Evolutionary conservation across 768 basidiomycete species (phyloP), one percentile per base, ranked within the genome.

Genomic region (Pluteus cervinus): DNA sequence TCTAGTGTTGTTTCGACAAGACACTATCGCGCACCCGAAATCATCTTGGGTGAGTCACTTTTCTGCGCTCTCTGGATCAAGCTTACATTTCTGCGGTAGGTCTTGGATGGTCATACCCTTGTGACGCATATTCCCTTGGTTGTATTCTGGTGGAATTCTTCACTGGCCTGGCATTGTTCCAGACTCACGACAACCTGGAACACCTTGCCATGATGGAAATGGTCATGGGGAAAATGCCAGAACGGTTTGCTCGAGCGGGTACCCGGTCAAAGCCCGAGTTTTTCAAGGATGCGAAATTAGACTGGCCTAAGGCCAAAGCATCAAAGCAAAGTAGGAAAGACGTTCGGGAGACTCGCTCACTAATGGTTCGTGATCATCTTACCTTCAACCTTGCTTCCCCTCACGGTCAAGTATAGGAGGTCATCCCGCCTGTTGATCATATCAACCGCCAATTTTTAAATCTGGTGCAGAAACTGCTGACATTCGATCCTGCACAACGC

Each of bases 191-290:
- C 62, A 98, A 99, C 57, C 75, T 98, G 7, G 96, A 99, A 58
- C 96, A 99, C 61, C 78, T 99, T 10, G 96, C 94, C 26, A 99
- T 99, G 96, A 99, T 99, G 96, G 93, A 98, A 58, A 83, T 87
- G 58, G 96, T 98, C 25, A 97, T 98, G 87, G 94, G 94, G 41
- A 88, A 86, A 66, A 93, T 98, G 84, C 89, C 93, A 1, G 81
- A 86, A 35, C 79, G 82, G 4, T 90, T 94, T 54, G 77, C 79
- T 25, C 73, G 83, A 29, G 70, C 73, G 29, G 85, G 83, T 12
- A 77, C 81, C 7, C 73, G 84, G 32, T 76, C 80, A 34, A 93
- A 93, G 52, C 80, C 90, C 6, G 93, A 98, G 54, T 96, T 87
- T 60, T 97, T 99, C 71, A 90, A 86, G 55, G 84, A 86, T 15